Evolutionary conservation across 2,329 filamentous ascomycete genomes (phyloP), one percentile per base, ranked within the genome.

Genomic region (Xylariaceae sp.): DNA sequence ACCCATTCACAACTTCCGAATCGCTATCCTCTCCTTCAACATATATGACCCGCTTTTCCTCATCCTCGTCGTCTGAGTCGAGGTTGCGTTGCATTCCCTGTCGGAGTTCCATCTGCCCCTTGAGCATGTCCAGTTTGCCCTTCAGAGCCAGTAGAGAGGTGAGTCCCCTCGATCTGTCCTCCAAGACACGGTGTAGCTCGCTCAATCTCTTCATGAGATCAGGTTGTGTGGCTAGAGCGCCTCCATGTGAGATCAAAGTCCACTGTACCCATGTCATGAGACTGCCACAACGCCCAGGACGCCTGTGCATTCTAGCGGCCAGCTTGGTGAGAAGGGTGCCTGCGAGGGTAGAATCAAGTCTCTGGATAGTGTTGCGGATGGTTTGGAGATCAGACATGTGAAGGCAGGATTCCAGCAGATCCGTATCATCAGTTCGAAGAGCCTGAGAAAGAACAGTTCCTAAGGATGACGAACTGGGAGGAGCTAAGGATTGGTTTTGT

Each of bases 251-350:
- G 26, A 96, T 81, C 41, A 96, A 78, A 1, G 89, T 91, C 88
- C 89, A 95, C 66, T 96, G 90, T 33, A 97, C 86, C 90, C 93
- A 98, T 13, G 86, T 80, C 77, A 96, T 90, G 24, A 98, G 78
- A 59, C 84, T 87, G 38, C 90, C 89, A 12, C 93, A 91, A 41
- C 93, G 81, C 3, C 91, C 93, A 1, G 93, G 93, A 34, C 89
- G 81, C 51, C 85, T 80, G 65, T 95, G 85, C 61, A 98, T 79
- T 44, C 90, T 79, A 53, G 94, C 86, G 8, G 93, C 88, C 38
- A 98, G 78, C 64, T 88, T 89, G 57, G 83, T 81, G 43, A 98
- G 78, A 9, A 98, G 76, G 7, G 71, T 76, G 28, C 82, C 84
- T 6, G 93, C 90, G 18, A 96, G 80, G 3, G 82, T 77, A 19